Percentiles rank a stretch among this genome's conserved stretches.
phyloP scores from a whole-genome alignment of 2,329 filamentous ascomycete species.

The Pseudocercospora ulei region DNA sequence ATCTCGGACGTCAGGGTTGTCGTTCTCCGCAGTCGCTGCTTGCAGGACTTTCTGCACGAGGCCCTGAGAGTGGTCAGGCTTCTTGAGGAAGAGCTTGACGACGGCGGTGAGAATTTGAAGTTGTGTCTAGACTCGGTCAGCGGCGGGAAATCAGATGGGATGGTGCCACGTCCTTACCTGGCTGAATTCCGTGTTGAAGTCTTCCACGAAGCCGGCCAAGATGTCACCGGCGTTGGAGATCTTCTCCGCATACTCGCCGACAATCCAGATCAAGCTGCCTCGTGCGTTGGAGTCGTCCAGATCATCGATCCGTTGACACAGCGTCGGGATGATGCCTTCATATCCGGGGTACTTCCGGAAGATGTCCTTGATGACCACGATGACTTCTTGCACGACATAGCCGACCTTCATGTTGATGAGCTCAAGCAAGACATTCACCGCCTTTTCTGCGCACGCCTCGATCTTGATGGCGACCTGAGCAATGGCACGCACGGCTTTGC shows the following conservation, averaged over 20 bases:
- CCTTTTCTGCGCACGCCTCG: constrained; percentile 86
- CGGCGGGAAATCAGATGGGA: neutral
- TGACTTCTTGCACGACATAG: constrained; percentile 95
- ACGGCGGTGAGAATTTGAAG: constrained; percentile 94
- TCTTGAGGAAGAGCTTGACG: constrained; percentile 95
- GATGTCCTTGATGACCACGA: constrained; percentile 99
- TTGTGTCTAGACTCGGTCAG: constrained; percentile 60
- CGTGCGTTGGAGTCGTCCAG: constrained; percentile 87
- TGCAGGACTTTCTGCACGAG: constrained; percentile 93
- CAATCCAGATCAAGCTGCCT: constrained; percentile 93
- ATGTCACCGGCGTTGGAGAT: constrained; percentile 98
- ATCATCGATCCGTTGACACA: constrained; percentile 95
- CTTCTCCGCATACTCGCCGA: constrained; percentile 97
- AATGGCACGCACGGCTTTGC: constrained; percentile 87
- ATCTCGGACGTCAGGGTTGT: constrained; percentile 95
- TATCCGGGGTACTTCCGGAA: constrained; percentile 96
- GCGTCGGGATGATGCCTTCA: constrained; percentile 90
- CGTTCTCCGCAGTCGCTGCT: constrained; percentile 82
- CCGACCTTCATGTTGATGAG: constrained; percentile 96
- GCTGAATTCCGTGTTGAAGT: constrained; percentile 91
- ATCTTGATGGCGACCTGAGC: constrained; percentile 99
- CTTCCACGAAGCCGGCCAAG: constrained; percentile 78
- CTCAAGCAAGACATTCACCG: constrained; percentile 85
- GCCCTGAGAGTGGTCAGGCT: constrained; percentile 80
- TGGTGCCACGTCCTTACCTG: constrained; percentile 50